Conservation (phyloP, 2,329 filamentous ascomycete species). For the Fusarium sp. region DNA sequence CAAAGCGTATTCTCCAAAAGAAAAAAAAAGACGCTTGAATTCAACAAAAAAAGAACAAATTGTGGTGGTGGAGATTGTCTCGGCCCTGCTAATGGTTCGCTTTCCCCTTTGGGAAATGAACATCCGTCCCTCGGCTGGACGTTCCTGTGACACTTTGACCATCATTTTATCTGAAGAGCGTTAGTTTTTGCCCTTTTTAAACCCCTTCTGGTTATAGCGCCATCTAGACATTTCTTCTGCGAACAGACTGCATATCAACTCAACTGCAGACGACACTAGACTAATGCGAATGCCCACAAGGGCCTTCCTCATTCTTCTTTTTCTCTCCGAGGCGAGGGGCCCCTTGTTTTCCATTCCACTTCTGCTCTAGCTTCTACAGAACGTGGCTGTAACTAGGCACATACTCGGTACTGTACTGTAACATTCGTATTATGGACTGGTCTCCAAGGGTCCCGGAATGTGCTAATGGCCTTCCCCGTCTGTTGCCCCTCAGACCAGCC, state of each 20-base stretch:
- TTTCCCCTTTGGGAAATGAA: slow-evolving; percentile 15
- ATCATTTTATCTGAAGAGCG: neutral
- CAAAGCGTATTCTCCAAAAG: neutral
- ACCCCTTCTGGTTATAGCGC: neutral
- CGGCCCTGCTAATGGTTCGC: slow-evolving; percentile 4
- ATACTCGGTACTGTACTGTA: neutral
- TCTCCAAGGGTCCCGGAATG: neutral
- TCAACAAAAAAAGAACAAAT: neutral
- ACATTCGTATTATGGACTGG: neutral
- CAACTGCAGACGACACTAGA: neutral
- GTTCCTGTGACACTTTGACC: neutral
- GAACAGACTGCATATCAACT: slow-evolving; percentile 8
- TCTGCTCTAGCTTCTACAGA: neutral
- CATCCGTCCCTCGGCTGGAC: slow-evolving; percentile 18
- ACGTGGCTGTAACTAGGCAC: neutral
- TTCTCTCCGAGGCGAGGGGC: slow-evolving; percentile 1
- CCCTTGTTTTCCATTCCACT: neutral
- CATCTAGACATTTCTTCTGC: neutral
- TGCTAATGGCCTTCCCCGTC: slow-evolving; percentile 4
- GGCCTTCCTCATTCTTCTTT: neutral
- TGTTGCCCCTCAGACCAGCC: neutral
- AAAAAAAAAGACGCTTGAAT: neutral
- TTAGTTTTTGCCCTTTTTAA: neutral
- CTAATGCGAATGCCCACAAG: slow-evolving; percentile 7
- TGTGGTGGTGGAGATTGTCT: slow-evolving; percentile 13